Conservation (phyloP, 2,329 filamentous ascomycete genomes). For the Daldinia eschscholtzii region DNA sequence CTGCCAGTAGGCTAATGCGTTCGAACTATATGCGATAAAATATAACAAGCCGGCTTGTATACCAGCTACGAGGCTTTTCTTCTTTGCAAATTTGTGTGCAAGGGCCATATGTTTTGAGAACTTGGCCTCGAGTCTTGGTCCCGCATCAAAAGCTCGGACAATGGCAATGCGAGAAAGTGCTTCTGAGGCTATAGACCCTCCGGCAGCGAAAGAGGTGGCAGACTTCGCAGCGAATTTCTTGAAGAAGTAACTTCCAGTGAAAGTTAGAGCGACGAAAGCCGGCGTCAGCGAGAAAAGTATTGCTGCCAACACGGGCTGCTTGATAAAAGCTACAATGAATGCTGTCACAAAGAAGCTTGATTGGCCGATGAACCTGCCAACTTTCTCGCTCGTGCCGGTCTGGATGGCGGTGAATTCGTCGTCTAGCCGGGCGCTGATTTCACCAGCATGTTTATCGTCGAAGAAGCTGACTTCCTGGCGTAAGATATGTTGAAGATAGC, state of each 20-base stretch:
- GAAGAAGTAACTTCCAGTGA: constrained; percentile 66
- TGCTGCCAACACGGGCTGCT: constrained; percentile 71
- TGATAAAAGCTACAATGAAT: constrained; percentile 76
- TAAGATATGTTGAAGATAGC: constrained; percentile 69
- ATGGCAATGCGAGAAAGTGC: constrained; percentile 70
- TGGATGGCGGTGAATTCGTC: constrained; percentile 76
- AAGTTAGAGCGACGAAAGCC: constrained; percentile 71
- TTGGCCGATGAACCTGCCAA: constrained; percentile 72
- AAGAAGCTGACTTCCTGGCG: constrained; percentile 74
- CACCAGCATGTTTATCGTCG: constrained; percentile 71
- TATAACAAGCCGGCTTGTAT: constrained; percentile 72
- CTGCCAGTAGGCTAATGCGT: constrained; percentile 77
- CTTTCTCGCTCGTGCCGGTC: constrained; percentile 77
- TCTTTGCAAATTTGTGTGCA: constrained; percentile 65
- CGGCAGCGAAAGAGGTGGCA: constrained; percentile 66
- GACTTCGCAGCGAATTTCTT: constrained; percentile 64
- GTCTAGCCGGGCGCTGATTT: constrained; percentile 73
- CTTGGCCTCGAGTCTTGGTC: constrained; percentile 68
- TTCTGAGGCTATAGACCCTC: constrained; percentile 73
- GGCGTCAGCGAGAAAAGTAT: constrained; percentile 74
- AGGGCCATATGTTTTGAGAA: constrained; percentile 66
- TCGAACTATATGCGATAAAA: constrained; percentile 76
- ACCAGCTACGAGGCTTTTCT: constrained; percentile 69
- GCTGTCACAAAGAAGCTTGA: constrained; percentile 75
- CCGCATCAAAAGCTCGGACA: constrained; percentile 74